These are phyloP conservation scores for Powellomyces hirtus DNA, from an alignment of 192 early-diverging fungal genomes.

Conservation along the genomic window DNA sequence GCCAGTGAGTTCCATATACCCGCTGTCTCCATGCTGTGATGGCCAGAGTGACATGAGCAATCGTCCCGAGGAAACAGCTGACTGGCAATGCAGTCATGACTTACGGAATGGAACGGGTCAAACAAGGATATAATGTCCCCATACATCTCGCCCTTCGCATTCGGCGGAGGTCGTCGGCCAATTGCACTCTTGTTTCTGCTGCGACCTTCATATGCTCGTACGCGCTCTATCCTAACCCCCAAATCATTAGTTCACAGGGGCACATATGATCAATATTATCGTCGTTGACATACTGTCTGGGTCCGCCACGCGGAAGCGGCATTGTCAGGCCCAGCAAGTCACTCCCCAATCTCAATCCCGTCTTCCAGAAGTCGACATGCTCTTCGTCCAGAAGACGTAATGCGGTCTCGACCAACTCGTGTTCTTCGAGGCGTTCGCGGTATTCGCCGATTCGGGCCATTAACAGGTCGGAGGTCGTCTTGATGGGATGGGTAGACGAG, in stretches of 20 bases:
- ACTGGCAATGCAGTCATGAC: background rate
- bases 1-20: constrained; percentile 41
- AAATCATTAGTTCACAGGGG: background rate
- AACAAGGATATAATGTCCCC: constrained; percentile 28
- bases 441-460: constrained; percentile 48
- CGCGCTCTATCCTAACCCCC: constrained; percentile 24
- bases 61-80: background rate
- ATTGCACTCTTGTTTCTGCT: background rate
- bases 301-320: constrained; percentile 45
- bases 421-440: constrained; percentile 43
- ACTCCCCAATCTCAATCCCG: constrained; percentile 47
- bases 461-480: constrained; percentile 31
- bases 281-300: constrained; percentile 34
- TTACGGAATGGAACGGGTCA: constrained; percentile 40
- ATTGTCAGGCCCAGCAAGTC: constrained; percentile 52
- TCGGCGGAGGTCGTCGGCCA: background rate
- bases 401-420: constrained; percentile 49
- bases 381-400: constrained; percentile 42
- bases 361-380: constrained; percentile 53
- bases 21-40: constrained; percentile 31
- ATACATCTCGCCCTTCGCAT: constrained; percentile 35
- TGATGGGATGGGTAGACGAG: background rate
- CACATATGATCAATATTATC: background rate
- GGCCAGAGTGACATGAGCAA: background rate
- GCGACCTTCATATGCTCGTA: constrained; percentile 11